phyloP scores from a whole-genome alignment of 2,329 filamentous ascomycete species.

The Colletotrichum spaethianum region DNA sequence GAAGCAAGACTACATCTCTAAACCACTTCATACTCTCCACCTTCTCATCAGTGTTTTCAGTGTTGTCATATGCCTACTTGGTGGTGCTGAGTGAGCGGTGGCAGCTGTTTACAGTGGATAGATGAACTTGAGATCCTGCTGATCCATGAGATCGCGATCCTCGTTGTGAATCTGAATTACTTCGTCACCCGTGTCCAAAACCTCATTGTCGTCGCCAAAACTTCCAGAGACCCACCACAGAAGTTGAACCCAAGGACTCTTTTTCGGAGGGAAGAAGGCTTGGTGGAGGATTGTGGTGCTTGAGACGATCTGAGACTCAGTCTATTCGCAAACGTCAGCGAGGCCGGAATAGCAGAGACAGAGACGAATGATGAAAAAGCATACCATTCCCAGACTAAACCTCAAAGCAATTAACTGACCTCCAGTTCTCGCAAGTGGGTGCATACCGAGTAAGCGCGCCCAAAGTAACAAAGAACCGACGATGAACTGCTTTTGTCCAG shows the following conservation, averaged over 20 bases:
- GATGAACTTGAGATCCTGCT: slow-evolving; percentile 43
- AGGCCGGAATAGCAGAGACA: not conserved
- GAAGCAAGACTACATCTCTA: not conserved
- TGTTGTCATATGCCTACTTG: not conserved
- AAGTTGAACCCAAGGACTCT: slow-evolving; percentile 48
- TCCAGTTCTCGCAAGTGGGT: slow-evolving; percentile 44
- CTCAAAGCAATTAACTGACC: slow-evolving; percentile 44
- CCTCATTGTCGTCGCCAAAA: slow-evolving; percentile 25
- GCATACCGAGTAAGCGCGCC: slow-evolving; percentile 45
- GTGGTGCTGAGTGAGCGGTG: too few relatives aligned
- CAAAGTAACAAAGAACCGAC: slow-evolving; percentile 43
- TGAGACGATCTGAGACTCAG: slow-evolving; percentile 47
- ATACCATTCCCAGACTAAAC: slow-evolving; percentile 45
- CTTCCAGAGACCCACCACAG: slow-evolving; percentile 49
- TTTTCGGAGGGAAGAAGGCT: slow-evolving; percentile 48
- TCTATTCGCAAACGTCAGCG: slow-evolving; percentile 32
- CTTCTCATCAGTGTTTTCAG: not conserved
- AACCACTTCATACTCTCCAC: not conserved
- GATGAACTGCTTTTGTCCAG: slow-evolving; percentile 46
- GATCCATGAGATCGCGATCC: slow-evolving; percentile 43
- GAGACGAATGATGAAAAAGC: not conserved
- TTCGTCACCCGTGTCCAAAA: not conserved
- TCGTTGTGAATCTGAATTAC: slow-evolving; percentile 37
- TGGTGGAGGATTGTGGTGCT: slow-evolving; percentile 49
- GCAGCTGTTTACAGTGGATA: slow-evolving; percentile 50